Percentiles rank a stretch among this genome's conserved stretches.
Evolutionary conservation across 192 early-diverging fungal species (phyloP).

Genomic region (Linnemannia exigua): DNA sequence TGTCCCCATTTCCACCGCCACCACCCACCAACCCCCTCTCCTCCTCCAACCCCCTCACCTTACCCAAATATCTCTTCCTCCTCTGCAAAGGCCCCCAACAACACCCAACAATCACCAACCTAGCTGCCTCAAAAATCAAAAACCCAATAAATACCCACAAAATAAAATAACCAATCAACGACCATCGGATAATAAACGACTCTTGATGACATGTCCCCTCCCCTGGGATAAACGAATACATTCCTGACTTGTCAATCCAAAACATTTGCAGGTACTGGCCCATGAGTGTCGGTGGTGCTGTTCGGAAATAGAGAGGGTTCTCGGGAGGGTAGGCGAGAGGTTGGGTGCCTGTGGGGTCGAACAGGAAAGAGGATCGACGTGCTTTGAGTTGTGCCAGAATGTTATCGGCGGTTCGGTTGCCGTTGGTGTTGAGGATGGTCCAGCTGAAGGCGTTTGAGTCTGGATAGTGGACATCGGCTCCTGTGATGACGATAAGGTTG

Average conservation of each 20-base stretch:
- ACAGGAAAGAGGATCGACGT: constrained; percentile 72
- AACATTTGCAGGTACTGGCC: constrained; percentile 73
- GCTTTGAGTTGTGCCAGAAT: constrained; percentile 72
- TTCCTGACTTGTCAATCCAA: constrained; percentile 70
- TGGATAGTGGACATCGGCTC: constrained; percentile 78
- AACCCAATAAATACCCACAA: constrained; percentile 59
- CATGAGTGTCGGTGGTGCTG: constrained; percentile 67
- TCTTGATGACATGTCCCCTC: constrained; percentile 75
- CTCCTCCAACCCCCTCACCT: constrained; percentile 6
- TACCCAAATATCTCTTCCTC: constrained; percentile 23
- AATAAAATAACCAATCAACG: constrained; percentile 63
- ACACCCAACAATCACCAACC: constrained; percentile 37
- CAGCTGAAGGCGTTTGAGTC: constrained; percentile 69
- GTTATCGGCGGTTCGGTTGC: constrained; percentile 58
- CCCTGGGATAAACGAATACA: constrained; percentile 75
- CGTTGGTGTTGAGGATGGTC: constrained; percentile 66
- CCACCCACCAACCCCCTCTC: neutral
- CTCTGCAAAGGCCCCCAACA: constrained; percentile 41
- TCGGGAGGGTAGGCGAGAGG: constrained; percentile 55
- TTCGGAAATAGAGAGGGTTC: constrained; percentile 49
- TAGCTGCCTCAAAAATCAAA: constrained; percentile 47
- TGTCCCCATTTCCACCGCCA: neutral
- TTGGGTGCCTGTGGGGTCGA: constrained; percentile 77
- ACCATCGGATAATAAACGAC: constrained; percentile 56
- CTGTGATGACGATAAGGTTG: constrained; percentile 70